These are phyloP conservation scores for Candida krabiensis DNA, from an alignment of 805 yeast species.

Conservation along the genomic window DNA sequence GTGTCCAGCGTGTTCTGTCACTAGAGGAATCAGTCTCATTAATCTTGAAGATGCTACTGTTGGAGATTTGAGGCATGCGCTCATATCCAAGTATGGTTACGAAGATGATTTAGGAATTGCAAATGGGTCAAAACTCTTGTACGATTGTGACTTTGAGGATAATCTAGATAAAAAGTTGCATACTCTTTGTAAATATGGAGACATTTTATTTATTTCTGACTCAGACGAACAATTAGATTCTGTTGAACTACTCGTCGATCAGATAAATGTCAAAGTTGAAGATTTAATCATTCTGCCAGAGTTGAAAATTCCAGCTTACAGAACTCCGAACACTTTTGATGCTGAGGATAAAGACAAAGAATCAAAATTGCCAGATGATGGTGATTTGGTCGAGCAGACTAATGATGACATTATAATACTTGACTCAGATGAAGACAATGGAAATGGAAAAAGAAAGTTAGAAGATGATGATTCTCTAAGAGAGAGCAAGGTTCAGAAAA, in stretches of 20 bases:
- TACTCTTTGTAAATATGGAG: slow-evolving; percentile 56
- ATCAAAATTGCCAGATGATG: slow-evolving; percentile 22
- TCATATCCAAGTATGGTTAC: slow-evolving; percentile 53
- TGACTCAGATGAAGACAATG: slow-evolving; percentile 14
- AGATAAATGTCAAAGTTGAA: slow-evolving; percentile 9
- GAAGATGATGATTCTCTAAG: slow-evolving; percentile 15
- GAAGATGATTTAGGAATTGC: slow-evolving; percentile 57
- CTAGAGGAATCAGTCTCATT: slow-evolving; percentile 50
- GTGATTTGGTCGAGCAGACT: slow-evolving; percentile 12
- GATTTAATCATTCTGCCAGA: slow-evolving; percentile 21
- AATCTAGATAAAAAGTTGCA: slow-evolving; percentile 49
- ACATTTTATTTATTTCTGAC: slow-evolving; percentile 70
- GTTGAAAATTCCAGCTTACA: slow-evolving; percentile 19
- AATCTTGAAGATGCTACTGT: slow-evolving; percentile 38
- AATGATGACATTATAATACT: slow-evolving; percentile 19
- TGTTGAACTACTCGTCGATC: slow-evolving; percentile 56
- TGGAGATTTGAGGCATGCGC: slow-evolving; percentile 47
- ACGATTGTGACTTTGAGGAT: slow-evolving; percentile 89
- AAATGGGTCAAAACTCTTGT: slow-evolving; percentile 53
- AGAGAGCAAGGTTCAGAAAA: slow-evolving; percentile 18
- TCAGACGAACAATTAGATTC: slow-evolving; percentile 69
- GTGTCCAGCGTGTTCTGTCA: slow-evolving; percentile 68
- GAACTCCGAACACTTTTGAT: slow-evolving; percentile 21
- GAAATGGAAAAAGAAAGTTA: slow-evolving; percentile 12
- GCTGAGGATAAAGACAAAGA: slow-evolving; percentile 21